Evolutionary conservation across 177 flowering plant genomes (phyloP), one percentile per base, ranked within the genome.

Genomic region (Vitis hybrid): DNA sequence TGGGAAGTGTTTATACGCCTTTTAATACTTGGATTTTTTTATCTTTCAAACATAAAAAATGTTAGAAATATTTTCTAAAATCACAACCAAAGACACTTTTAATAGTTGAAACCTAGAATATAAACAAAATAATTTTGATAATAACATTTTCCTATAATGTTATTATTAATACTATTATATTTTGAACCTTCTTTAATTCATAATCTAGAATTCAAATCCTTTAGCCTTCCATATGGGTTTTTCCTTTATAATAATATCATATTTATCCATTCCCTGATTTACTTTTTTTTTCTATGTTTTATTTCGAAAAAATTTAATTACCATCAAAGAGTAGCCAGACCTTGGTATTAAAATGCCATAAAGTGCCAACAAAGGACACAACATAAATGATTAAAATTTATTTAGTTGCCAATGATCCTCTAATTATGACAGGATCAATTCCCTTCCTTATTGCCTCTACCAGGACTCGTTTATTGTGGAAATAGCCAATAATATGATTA

Each of bases 21-120:
- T 22, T 22, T 22, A 22, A 22, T 0, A 22, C 26, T 20, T 20
- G 0, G 2, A 2, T 22, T 22, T 22, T 22, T 22, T 22, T 22
- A 22, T 22, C 0, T 0, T 22, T 22, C 0, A 2, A 22, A 0
- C 0, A 22, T 22, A 22, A 22, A 22, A 22, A 22, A 50, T 0
- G 0, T 51, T 10, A 14, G 0, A 22, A 22, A 51, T 0, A 51
- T 0, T 10, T 51, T 0, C 0, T n/a, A 12, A 53, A 22, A 22
- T 22, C 0, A 22, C 0, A 0, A 22, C 2, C 0, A 22, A 22
- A 22, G 0, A 0, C 22, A 22, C 0, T 22, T 0, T 22, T 22
- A 22, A 0, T 22, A 22, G 0, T 2, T 15, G 0, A 5, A 13
- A 15, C 0, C 15, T 14, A 13, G 0, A 4, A 2, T 13, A 13